phyloP scores from a whole-genome alignment of 495 filamentous ascomycete genomes.

The Umbilicaria muhlenbergii region DNA sequence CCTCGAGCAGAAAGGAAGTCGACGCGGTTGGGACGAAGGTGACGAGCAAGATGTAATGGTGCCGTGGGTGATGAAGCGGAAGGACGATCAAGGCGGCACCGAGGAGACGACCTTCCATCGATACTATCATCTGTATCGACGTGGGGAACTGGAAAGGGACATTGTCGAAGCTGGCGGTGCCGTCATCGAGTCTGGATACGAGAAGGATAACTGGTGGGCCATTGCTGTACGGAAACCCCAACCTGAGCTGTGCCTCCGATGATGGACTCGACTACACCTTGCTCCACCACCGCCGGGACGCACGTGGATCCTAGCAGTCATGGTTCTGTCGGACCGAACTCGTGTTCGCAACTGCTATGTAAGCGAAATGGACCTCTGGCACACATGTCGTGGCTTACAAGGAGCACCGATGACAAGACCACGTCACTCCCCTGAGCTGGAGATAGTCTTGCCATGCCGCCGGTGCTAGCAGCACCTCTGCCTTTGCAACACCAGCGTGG shows the following conservation, averaged over 20 bases:
- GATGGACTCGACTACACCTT: too few relatives aligned
- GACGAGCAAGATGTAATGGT: conserved; percentile 88
- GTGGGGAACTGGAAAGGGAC: conserved; percentile 76
- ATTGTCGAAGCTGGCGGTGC: conserved; percentile 56
- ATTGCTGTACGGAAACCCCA: conserved; percentile 28
- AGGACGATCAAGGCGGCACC: conserved; percentile 4
- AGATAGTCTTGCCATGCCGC: too few relatives aligned
- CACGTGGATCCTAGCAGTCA: too few relatives aligned
- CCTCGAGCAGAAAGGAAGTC: conserved; percentile 76
- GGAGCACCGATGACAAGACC: too few relatives aligned
- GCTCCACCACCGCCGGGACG: too few relatives aligned
- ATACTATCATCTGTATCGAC: conserved; percentile 88
- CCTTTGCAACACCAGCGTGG: too few relatives aligned
- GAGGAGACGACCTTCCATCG: conserved; percentile 54
- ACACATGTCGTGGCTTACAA: too few relatives aligned
- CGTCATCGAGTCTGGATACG: conserved; percentile 73
- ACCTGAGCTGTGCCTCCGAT: neutral
- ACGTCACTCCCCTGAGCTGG: too few relatives aligned
- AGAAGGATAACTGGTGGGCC: conserved; percentile 98
- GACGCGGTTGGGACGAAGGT: conserved; percentile 81
- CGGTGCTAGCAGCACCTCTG: too few relatives aligned
- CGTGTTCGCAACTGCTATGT: too few relatives aligned
- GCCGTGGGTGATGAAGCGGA: conserved; percentile 67
- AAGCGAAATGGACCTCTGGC: too few relatives aligned
- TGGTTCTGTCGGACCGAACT: too few relatives aligned